A percentile compares a stretch with the other conserved stretches of the same genome.
Conservation (phyloP, 2,329 filamentous ascomycete genomes). For the Colletotrichum sp. region DNA sequence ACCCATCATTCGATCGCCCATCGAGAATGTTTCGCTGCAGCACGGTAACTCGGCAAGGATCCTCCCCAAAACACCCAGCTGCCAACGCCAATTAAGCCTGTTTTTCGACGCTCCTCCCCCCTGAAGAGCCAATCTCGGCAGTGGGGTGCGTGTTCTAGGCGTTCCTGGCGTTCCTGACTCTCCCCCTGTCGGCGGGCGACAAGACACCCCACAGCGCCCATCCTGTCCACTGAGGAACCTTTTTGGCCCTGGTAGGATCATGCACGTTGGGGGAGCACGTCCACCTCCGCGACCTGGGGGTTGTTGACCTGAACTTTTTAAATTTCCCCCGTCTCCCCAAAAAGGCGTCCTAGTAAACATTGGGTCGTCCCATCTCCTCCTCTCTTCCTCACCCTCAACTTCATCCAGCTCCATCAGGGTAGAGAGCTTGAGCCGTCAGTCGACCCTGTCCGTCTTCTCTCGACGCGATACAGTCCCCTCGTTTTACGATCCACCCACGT, state of each 20-base stretch:
- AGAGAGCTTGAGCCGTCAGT: neutral
- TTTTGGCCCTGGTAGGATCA: slow-evolving; percentile 6
- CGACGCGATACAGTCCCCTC: neutral
- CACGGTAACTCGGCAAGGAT: neutral
- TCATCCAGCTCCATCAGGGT: neutral
- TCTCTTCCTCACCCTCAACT: neutral
- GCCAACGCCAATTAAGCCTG: slow-evolving; percentile 14
- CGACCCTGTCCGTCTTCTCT: neutral
- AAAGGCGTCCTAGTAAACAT: slow-evolving; percentile 2
- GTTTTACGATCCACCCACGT: neutral
- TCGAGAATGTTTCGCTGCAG: slow-evolving; percentile 1
- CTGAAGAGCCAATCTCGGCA: slow-evolving; percentile 15
- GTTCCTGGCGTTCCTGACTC: neutral
- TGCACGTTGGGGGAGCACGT: neutral
- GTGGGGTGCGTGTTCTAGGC: neutral
- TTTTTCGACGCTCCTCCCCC: neutral
- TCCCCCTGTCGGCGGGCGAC: neutral
- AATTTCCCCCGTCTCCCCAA: neutral
- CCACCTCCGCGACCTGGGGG: slow-evolving; percentile 4
- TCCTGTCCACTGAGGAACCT: neutral
- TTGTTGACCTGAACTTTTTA: neutral
- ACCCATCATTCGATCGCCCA: neutral
- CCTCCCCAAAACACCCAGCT: neutral
- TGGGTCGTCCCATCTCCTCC: neutral
- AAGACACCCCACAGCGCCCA: neutral